Evolutionary conservation across 202 grass and related monocot genomes (phyloP).

Genomic region (Zoysia matrella): DNA sequence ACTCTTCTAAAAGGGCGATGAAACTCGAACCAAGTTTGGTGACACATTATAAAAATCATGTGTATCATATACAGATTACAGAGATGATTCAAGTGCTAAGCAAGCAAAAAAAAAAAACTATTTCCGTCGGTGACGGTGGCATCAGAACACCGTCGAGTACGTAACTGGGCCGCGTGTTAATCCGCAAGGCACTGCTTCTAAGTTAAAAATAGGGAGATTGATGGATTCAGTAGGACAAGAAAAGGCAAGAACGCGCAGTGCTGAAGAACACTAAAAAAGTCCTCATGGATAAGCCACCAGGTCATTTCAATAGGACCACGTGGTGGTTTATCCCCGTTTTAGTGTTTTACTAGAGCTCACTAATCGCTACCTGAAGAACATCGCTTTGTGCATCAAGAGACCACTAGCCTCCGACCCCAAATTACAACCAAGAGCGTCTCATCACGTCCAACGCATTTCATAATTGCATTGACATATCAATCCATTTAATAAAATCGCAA

Average conservation of each 20-base stretch:
- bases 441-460: no score
- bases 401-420: not conserved
- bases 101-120: not conserved
- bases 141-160: not conserved
- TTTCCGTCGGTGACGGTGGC: not conserved
- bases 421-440: no score
- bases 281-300: no score
- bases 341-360: not conserved
- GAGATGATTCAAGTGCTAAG: not conserved
- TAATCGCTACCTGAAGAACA: not conserved
- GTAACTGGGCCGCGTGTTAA: not conserved
- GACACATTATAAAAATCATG: not conserved
- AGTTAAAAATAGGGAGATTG: not conserved
- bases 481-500: no score
- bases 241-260: not conserved
- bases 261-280: no score
- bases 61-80: not conserved
- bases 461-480: no score
- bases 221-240: not conserved
- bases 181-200: not conserved
- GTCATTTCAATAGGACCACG: no score
- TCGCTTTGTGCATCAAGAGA: not conserved
- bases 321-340: not conserved
- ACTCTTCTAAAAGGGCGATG: slow-evolving; percentile 3
- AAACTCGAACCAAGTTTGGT: not conserved